These are phyloP conservation scores for Penicillium sumatraense DNA, from an alignment of 2,329 filamentous ascomycete species.

Conservation along the genomic window DNA sequence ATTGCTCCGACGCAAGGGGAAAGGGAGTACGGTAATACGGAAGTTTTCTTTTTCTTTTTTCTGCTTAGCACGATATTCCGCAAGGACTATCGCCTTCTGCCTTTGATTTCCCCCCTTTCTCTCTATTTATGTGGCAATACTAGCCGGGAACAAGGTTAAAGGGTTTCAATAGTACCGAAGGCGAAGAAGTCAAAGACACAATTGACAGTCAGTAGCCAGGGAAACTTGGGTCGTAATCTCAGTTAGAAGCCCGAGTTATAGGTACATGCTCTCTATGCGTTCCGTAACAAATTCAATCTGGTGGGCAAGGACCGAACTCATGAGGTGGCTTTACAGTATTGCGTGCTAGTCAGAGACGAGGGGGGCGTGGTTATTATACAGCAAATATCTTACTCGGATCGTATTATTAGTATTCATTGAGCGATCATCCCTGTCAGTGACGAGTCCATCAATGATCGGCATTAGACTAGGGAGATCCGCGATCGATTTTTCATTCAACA, in stretches of 20 bases:
- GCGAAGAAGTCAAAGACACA: neutral
- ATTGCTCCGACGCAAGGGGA: slow-evolving; percentile 32
- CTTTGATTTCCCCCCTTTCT: too few species aligned
- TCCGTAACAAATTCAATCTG: too few species aligned
- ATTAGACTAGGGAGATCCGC: slow-evolving; percentile 6
- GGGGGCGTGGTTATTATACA: neutral
- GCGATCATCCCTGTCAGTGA: slow-evolving; percentile 27
- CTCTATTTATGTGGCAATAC: slow-evolving; percentile 5
- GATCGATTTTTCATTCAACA: slow-evolving; percentile 16
- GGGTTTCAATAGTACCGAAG: neutral
- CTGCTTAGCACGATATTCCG: slow-evolving; percentile 5
- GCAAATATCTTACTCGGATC: slow-evolving; percentile 7
- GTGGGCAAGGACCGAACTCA: too few species aligned
- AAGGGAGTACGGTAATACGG: slow-evolving; percentile 9
- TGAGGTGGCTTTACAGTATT: too few species aligned
- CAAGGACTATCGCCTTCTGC: slow-evolving; percentile 17
- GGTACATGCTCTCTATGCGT: too few species aligned
- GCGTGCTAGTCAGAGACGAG: neutral
- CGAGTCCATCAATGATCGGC: slow-evolving; percentile 22
- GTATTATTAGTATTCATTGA: neutral
- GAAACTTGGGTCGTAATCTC: too few species aligned
- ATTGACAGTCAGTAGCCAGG: too few species aligned
- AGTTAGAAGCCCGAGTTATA: too few species aligned
- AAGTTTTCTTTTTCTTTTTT: slow-evolving; percentile 19
- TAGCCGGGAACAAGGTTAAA: neutral